phyloP scores from a whole-genome alignment of 148 eudicot genomes.

The Rhododendron henanense region DNA sequence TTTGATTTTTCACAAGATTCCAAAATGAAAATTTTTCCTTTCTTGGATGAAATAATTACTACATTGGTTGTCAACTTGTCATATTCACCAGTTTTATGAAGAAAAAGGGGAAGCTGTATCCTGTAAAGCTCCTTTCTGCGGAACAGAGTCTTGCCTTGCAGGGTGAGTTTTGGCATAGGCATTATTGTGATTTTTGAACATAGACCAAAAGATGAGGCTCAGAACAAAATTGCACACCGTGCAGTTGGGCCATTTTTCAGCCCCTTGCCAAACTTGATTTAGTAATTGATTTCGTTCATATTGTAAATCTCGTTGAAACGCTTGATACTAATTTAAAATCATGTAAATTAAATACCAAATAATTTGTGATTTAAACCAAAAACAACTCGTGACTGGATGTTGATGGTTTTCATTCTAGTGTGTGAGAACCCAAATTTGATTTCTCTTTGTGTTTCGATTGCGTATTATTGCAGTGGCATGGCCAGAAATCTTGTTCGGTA shows the following conservation, averaged over 20 bases:
- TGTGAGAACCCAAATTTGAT: too few relatives aligned
- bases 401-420: too few relatives aligned
- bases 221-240: too few relatives aligned
- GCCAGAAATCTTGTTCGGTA: not conserved
- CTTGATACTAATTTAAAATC: too few relatives aligned
- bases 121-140: conserved; percentile 7
- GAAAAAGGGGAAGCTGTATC: not conserved
- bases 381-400: too few relatives aligned
- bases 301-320: not conserved
- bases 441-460: too few relatives aligned
- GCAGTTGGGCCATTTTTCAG: not conserved
- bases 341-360: too few relatives aligned
- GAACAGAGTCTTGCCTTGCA: not conserved
- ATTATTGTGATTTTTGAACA: not conserved
- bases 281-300: not conserved
- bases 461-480: too few relatives aligned
- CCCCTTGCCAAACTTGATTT: not conserved
- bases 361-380: too few relatives aligned
- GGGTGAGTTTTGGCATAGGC: not conserved
- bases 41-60: not conserved
- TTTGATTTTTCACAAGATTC: not conserved
- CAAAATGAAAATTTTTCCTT: not conserved
- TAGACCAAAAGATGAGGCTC: not conserved
- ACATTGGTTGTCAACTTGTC: not conserved
- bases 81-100: not conserved